Base-by-base conservation (phyloP, 768 basidiomycete species). In the Mycena metata region DNA sequence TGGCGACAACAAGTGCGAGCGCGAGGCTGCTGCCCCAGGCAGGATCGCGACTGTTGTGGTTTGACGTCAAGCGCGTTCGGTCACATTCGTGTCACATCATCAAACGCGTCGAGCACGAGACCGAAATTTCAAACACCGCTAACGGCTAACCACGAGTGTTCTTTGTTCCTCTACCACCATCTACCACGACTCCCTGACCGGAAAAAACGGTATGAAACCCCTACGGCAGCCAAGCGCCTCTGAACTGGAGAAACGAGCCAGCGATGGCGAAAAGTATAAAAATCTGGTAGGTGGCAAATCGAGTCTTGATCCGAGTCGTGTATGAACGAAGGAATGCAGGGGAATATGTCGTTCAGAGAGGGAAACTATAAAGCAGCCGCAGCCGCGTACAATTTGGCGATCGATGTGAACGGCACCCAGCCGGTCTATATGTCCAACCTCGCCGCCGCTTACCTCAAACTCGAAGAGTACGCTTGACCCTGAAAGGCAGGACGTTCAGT, bases 401-500 rank as follows among this genome's bases (percentile, higher is more conserved):
- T 80, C 24, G 71, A 73, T 5, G 46, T 78, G 2, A 76, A 76
- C 69, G 77, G 78, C n/a, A 76, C 78, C 15, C 81, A 82, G 47
- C 74, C 79, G 6, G 70, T 72, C 0, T 76, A 82, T 36, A 74
- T 78, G 64, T 79, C 82, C 47, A 79, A 80, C 57, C 72, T 83
- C 15, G 78, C 82, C 39, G 80, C 76, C 2, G 77, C 78, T 0
- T 81, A 81, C 63, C 63, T 83, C 11, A 83, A 83, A 64, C 67
- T 82, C 3, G 71, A 77, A 52, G 76, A 76, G 77, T 81, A 68
- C 64, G 78, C 64, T 50, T 52, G 39, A 2, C 30, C 24, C 24
- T 42, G 33, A 56, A 60, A 58, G 26, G 42, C 51, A 26, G 24
- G 1, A 21, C n/a, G 35, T 62, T 5, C 49, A 33, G 64, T 50